phyloP scores from a whole-genome alignment of 768 basidiomycete genomes.

The Boletus sp. region DNA sequence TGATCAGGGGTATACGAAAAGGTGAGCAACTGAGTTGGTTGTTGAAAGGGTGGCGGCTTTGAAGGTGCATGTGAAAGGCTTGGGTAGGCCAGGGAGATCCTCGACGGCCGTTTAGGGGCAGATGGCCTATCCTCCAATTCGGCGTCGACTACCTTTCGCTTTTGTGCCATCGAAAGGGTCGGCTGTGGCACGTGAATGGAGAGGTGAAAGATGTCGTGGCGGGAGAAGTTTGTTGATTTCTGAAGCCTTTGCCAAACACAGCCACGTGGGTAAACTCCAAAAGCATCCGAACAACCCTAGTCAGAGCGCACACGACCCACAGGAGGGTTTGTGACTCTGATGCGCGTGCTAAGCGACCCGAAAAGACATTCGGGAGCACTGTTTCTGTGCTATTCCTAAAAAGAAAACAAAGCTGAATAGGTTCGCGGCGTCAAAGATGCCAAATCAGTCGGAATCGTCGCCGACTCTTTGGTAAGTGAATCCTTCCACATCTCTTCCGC shows the following conservation, averaged over 20 bases:
- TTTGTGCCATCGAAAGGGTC: constrained; percentile 22
- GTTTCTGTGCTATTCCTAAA: too few species aligned
- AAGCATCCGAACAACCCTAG: too few species aligned
- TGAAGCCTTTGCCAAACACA: constrained; percentile 25
- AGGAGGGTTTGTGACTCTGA: too few species aligned
- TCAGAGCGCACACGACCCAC: too few species aligned
- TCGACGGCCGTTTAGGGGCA: constrained; percentile 1
- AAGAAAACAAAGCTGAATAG: not conserved
- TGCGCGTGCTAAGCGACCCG: too few species aligned
- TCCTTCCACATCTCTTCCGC: constrained; percentile 2
- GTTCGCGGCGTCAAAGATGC: not conserved
- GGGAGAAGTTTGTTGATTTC: constrained; percentile 17
- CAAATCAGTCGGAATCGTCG: not conserved
- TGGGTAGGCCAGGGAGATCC: constrained; percentile 21
- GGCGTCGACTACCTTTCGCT: constrained; percentile 25
- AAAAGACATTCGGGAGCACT: too few species aligned
- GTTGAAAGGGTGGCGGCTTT: constrained; percentile 55
- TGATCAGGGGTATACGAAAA: constrained; percentile 68
- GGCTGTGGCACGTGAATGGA: not conserved
- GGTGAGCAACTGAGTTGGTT: constrained; percentile 63
- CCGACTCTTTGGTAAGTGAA: not conserved
- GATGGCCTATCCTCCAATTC: constrained; percentile 7
- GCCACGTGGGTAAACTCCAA: constrained; percentile 8
- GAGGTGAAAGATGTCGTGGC: not conserved
- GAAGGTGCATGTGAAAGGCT: constrained; percentile 18